Evolutionary conservation across 108 stramenopile species (phyloP), one percentile per base, ranked within the genome.

Genomic region (Parietichytrium sp.): DNA sequence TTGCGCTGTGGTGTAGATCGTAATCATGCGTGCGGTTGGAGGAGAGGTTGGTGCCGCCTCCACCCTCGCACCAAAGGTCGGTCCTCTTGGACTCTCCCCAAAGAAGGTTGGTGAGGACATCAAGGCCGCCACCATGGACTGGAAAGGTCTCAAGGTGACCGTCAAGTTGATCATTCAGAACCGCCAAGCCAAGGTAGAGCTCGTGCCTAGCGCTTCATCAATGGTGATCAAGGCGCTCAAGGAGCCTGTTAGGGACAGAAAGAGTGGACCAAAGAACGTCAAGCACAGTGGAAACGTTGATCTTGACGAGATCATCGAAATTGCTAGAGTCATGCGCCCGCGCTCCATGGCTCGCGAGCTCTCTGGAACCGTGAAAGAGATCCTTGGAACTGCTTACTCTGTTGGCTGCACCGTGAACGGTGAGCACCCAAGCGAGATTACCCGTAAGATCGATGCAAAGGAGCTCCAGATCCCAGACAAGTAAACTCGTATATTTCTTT

Each of bases 41-140:
- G 99, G 99, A 84, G 99, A 99, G 90, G 86, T 98, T 79, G 97
- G 93, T 84, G 88, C 96, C 47, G 96, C 99, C 54, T 96, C 99
- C 55, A 93, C 96, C 49, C 94, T 99, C 81, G 99, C 99, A 47
- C 99, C 99, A 89, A 99, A 99, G 92, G 94, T 99, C 54, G 99
- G 99, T 89, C 97, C 99, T 77, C 97, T 99, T 45, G 99, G 99
- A 89, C 88, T 99, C 49, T 97, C 97, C 79, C 99, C 99, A 87
- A 99, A 99, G 93, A 99, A 82, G 82, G 96, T 99, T 50, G 99
- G 99, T 81, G 99, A 99, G 87, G 99, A 99, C 91, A 99, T 99
- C 92, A 93, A 95, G 90, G 97, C 96, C 91, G 96, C 95, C 83
- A 99, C 99, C 85, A 93, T 93, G 96, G 99, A 99, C 92, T 99